Evolutionary conservation across 352 stramenopile species (phyloP).

Genomic region (Phytophthora cactorum): DNA sequence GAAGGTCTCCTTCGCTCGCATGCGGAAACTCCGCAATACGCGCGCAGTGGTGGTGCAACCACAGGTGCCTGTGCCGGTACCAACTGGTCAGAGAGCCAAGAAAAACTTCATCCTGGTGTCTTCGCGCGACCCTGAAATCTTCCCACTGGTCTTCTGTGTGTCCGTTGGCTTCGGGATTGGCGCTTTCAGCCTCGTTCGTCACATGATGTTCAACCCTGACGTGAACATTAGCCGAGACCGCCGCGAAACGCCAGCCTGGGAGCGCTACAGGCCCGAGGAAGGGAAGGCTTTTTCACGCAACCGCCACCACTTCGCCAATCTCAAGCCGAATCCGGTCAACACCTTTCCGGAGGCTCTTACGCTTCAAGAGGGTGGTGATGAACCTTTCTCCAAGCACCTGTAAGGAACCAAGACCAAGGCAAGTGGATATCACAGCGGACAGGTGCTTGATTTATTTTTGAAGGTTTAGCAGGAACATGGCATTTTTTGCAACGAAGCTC

Average conservation of each 20-base stretch:
- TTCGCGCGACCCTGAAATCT: constrained; percentile 40
- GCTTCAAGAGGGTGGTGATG: constrained; percentile 22
- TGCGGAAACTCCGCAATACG: constrained; percentile 23
- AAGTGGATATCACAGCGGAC: no score
- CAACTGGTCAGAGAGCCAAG: constrained; percentile 21
- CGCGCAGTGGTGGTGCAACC: constrained; percentile 27
- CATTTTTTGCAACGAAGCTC: no score
- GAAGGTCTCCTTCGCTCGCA: constrained; percentile 18
- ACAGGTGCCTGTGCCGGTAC: constrained; percentile 27
- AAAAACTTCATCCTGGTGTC: constrained; percentile 33
- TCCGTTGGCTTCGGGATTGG: constrained; percentile 24
- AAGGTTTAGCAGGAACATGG: no score
- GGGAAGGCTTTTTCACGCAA: constrained; percentile 30
- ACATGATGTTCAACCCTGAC: constrained; percentile 38
- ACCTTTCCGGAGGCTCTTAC: constrained; percentile 23
- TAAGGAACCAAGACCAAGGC: constrained; percentile 3
- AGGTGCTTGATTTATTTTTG: background rate
- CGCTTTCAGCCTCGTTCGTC: constrained; percentile 23
- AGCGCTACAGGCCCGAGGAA: constrained; percentile 39
- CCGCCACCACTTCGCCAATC: constrained; percentile 38
- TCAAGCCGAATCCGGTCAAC: constrained; percentile 44
- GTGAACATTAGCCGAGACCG: constrained; percentile 37
- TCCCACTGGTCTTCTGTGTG: constrained; percentile 42
- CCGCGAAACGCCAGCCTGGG: constrained; percentile 37
- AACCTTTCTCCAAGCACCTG: constrained; percentile 9